Conservation (phyloP, 2,329 filamentous ascomycete genomes). For the Lojkania enalia region DNA sequence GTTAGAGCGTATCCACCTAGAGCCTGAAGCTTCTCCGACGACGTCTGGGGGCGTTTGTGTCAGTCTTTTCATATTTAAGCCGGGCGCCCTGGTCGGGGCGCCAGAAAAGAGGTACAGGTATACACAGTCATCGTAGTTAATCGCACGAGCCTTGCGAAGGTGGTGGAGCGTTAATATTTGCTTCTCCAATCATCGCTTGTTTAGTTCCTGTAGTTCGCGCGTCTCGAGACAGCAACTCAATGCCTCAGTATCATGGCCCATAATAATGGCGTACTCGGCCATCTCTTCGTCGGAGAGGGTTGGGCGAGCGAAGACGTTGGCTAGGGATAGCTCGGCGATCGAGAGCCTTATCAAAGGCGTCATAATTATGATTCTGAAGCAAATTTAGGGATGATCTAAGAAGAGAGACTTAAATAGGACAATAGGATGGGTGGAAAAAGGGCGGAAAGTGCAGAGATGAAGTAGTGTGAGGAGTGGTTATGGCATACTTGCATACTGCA, state of each 20-base stretch:
- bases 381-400: too few species aligned
- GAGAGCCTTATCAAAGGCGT: too few species aligned
- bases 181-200: conserved; percentile 12
- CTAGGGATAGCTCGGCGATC: too few species aligned
- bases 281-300: conserved; percentile 11
- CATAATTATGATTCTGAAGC: too few species aligned
- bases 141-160: conserved; percentile 17
- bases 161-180: conserved; percentile 11
- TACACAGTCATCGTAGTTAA: conserved; percentile 2
- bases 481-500: too few species aligned
- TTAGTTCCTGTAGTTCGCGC: conserved; percentile 10
- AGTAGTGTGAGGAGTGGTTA: too few species aligned
- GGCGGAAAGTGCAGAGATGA: too few species aligned
- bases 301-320: conserved; percentile 7
- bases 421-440: too few species aligned
- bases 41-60: conserved; percentile 18
- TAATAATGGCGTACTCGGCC: conserved; percentile 9
- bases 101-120: neutral
- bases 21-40: conserved; percentile 12
- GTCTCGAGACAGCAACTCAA: conserved; percentile 13
- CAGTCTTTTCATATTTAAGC: conserved; percentile 22
- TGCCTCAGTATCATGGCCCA: conserved; percentile 9
- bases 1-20: conserved; percentile 18
- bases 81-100: conserved; percentile 19
- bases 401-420: too few species aligned